Evolutionary conservation across 1,139 yeast genomes (phyloP), one percentile per base, ranked within the genome.

Genomic region (Hanseniaspora uvarum): DNA sequence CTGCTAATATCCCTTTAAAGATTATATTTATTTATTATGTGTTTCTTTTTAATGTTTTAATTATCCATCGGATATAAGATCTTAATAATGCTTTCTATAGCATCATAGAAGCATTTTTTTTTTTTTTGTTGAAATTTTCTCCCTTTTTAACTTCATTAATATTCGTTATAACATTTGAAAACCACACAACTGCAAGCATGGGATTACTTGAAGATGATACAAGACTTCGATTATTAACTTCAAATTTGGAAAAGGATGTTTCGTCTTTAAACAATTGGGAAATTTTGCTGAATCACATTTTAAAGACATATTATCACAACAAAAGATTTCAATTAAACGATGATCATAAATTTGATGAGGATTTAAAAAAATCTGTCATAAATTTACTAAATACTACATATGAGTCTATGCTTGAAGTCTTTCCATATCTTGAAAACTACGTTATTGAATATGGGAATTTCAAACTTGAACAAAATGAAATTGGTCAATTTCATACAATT

Each of bases 401-500:
- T 62, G 75, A 75, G 51, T 73, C 77, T 24, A 69, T 89, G 53
- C 70, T 92, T 14, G 69, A 68, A 1, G 73, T 76, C 55, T 88
- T 75, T 65, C 97, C 97, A 0, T 70, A 75, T 37, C 67, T 83
- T 38, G 86, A 81, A 61, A 86, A 85, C 48, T 86, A 85, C 65
- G 86, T 96, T 92, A 73, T 83, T 46, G 77, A 80, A 58, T 86
- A 76, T 64, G 95, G 96, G 0, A 70, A 74, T 24, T 71, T 79
- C 68, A 86, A 81, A 65, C 83, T 78, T 63, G 72, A 73, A 50
- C 65, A 85, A 33, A 86, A 87, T 0, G 67, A 76, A 58, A 72
- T 81, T 0, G 71, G 70, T 0, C 63, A 66, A 3, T 78, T 86
- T 2, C 72, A 69, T 45, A 61, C 58, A 1, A 72, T 86, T 0